Conservation (phyloP, 192 early-diverging fungal species). For the Coemansia sp. region DNA sequence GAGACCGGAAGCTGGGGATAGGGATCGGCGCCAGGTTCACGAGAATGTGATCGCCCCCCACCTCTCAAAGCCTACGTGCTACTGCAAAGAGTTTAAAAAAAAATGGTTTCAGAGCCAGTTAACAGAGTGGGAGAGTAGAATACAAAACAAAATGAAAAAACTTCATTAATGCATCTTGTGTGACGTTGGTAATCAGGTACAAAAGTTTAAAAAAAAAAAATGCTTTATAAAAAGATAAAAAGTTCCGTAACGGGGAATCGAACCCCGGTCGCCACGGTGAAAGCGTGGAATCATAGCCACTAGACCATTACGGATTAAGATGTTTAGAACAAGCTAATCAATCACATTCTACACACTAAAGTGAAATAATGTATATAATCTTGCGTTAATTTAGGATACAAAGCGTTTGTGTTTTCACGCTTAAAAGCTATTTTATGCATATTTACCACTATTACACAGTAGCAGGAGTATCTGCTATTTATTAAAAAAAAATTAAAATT, state of each 20-base stretch:
- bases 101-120: too few species aligned
- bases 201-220: neutral
- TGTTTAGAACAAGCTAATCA: constrained; percentile 1
- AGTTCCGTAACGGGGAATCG: constrained; percentile 78
- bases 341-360: neutral
- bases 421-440: neutral
- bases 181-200: neutral
- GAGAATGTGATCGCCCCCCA: neutral
- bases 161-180: neutral
- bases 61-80: neutral
- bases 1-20: neutral
- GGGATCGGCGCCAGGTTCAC: neutral
- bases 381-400: neutral
- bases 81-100: neutral
- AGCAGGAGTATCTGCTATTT: too few species aligned
- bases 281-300: constrained; percentile 82
- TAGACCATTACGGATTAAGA: constrained; percentile 68
- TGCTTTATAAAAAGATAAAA: constrained; percentile 14
- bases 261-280: constrained; percentile 84
- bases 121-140: too few species aligned
- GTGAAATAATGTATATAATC: neutral
- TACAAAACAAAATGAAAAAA: constrained; percentile 1
- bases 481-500: neutral
- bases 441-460: too few species aligned
- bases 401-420: neutral